Percentiles rank a stretch among this genome's conserved stretches.
phyloP scores from a whole-genome alignment of 179 eudicot genomes.

The Heliamphora pulchella region DNA sequence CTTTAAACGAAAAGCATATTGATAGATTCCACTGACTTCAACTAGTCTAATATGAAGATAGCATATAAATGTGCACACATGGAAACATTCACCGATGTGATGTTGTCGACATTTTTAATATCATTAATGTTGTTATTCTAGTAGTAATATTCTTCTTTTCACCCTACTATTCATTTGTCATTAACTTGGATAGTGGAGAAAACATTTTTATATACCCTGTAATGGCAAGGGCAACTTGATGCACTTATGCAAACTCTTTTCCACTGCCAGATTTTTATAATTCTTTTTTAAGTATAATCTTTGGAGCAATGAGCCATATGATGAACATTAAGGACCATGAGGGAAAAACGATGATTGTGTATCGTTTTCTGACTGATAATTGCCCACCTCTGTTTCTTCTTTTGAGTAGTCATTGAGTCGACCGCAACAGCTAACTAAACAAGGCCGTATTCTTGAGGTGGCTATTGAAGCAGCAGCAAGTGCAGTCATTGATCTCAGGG shows the following conservation, averaged over 20 bases:
- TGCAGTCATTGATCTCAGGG: slow-evolving; percentile 62
- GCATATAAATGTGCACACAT: not conserved
- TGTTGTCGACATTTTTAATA: not conserved
- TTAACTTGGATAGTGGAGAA: not conserved
- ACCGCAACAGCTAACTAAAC: slow-evolving; percentile 59
- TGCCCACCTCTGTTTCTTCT: not conserved
- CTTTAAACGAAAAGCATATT: not conserved
- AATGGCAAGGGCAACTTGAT: not conserved
- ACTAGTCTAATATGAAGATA: not conserved
- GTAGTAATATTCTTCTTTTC: not conserved
- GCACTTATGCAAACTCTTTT: not conserved
- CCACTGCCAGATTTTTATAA: not conserved
- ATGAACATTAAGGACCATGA: not conserved
- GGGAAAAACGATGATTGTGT: no score
- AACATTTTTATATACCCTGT: not conserved
- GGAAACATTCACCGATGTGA: not conserved
- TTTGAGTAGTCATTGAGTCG: slow-evolving; percentile 47
- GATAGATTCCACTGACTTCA: not conserved
- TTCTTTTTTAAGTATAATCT: not conserved
- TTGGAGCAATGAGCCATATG: not conserved
- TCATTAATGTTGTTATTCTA: not conserved
- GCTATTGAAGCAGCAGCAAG: slow-evolving; percentile 85
- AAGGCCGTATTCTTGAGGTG: slow-evolving; percentile 60
- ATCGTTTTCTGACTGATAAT: not conserved
- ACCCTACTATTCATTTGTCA: not conserved